Conservation (phyloP, 2,329 filamentous ascomycete genomes). For the Aspergillus unguis region DNA sequence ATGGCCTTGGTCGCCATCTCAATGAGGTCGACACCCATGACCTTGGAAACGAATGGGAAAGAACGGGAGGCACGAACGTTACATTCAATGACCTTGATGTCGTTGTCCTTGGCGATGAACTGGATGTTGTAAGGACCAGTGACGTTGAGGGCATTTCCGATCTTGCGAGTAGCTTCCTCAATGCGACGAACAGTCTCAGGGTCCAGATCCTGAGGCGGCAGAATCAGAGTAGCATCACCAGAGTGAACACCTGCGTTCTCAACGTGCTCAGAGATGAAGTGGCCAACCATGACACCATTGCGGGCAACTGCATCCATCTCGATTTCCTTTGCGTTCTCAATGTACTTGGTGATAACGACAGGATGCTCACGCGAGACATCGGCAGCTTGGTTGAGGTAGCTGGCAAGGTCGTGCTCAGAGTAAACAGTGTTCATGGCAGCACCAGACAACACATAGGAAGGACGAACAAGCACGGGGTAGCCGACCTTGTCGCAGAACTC, state of each 20-base stretch:
- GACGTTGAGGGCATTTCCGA: constrained; percentile 87
- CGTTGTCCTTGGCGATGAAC: constrained; percentile 98
- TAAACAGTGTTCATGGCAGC: constrained; percentile 99
- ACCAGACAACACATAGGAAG: constrained; percentile 94
- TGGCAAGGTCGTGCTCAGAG: constrained; percentile 85
- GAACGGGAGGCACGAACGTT: constrained; percentile 95
- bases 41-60: constrained; percentile 97
- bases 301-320: constrained; percentile 98
- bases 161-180: constrained; percentile 92
- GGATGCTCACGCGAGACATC: constrained; percentile 94
- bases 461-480: constrained; percentile 91
- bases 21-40: constrained; percentile 95
- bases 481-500: constrained; percentile 82
- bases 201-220: constrained; percentile 91
- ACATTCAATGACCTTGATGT: constrained; percentile 99
- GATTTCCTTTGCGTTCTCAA: constrained; percentile 98
- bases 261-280: constrained; percentile 98
- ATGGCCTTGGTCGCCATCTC: constrained; percentile 99
- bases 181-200: constrained; percentile 85
- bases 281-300: constrained; percentile 83
- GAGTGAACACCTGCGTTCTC: constrained; percentile 99
- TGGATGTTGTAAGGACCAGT: constrained; percentile 98
- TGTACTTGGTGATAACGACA: constrained; percentile 98
- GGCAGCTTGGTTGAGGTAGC: constrained; percentile 82
- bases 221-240: constrained; percentile 90